A percentile compares a stretch with the other conserved stretches of the same genome.
These are phyloP conservation scores for Coemansia aciculifera DNA, from an alignment of 192 early-diverging fungal genomes.

Conservation along the genomic window DNA sequence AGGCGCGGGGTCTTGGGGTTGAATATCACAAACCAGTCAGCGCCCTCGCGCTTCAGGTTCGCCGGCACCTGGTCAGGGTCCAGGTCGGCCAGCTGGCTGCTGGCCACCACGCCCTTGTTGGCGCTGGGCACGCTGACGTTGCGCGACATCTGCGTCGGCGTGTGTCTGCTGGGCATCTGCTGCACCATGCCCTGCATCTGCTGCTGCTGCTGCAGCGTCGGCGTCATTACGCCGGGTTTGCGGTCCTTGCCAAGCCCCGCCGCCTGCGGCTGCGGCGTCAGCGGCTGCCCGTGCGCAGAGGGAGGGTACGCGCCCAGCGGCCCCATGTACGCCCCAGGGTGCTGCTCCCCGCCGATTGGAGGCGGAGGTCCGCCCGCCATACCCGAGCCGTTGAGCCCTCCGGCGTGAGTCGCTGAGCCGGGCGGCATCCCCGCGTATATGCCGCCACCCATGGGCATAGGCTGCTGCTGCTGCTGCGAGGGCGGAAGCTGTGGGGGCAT, in stretches of 20 bases:
- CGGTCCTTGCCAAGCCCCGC: conserved; percentile 40
- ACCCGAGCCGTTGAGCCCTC: conserved; percentile 34
- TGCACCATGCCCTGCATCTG: conserved; percentile 21
- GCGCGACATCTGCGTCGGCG: conserved; percentile 45
- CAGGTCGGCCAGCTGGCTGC: conserved; percentile 67
- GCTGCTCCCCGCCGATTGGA: conserved; percentile 34
- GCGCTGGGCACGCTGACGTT: conserved; percentile 26
- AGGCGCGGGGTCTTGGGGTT: conserved; percentile 65
- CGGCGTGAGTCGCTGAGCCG: conserved; percentile 31
- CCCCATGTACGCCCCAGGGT: conserved; percentile 43
- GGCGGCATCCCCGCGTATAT: conserved; percentile 51
- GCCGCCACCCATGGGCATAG: conserved; percentile 35
- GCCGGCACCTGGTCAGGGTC: conserved; percentile 77
- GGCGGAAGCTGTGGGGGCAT: conserved; percentile 59
- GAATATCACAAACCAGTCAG: conserved; percentile 87
- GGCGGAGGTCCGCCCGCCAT: conserved; percentile 32
- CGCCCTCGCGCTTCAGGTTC: conserved; percentile 74
- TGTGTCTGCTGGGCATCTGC: conserved; percentile 43
- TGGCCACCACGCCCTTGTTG: conserved; percentile 26
- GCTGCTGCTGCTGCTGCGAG: conserved; percentile 58
- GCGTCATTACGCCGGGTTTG: conserved; percentile 54
- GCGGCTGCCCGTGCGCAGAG: conserved; percentile 46
- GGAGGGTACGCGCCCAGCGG: conserved; percentile 51
- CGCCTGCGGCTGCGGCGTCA: conserved; percentile 49
- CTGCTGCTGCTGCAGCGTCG: conserved; percentile 32